Percentiles rank a stretch among this genome's conserved stretches.
Evolutionary conservation across 176 grass and related monocot genomes (phyloP).

Genomic region (Rhipidocladum racemiflorum): DNA sequence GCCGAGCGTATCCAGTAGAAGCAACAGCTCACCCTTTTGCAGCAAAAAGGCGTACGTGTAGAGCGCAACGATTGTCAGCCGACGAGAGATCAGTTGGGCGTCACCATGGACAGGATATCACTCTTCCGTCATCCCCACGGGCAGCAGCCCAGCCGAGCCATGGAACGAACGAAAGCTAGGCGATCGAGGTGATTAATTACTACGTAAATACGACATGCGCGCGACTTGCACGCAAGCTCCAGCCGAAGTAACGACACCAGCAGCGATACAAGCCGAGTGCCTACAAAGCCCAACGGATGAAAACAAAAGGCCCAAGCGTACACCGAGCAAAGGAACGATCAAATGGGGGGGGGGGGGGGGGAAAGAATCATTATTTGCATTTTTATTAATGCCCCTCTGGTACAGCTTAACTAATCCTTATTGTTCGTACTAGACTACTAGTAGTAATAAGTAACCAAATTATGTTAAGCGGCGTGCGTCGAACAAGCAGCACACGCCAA

Average conservation of each 20-base stretch:
- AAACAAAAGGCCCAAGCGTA: conserved; percentile 39
- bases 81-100: conserved; percentile 7
- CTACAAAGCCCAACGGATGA: conserved; percentile 35
- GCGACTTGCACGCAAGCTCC: conserved; percentile 37
- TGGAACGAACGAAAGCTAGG: conserved; percentile 16
- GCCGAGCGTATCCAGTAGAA: conserved; percentile 13
- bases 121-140: background rate
- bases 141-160: background rate
- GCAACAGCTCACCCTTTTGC: conserved; percentile 9
- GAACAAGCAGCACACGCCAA: background rate
- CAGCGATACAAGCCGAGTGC: conserved; percentile 45
- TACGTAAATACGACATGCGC: conserved; percentile 6
- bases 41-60: background rate
- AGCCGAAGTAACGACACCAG: conserved; percentile 39
- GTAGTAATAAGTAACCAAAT: background rate
- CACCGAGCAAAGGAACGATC: conserved; percentile 25
- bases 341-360: background rate
- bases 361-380: conserved; percentile 30
- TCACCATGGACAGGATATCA: background rate
- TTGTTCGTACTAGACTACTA: conserved; percentile 1
- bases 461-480: conserved; percentile 19
- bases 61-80: background rate
- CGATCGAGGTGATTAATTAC: conserved; percentile 4
- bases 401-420: conserved; percentile 26
- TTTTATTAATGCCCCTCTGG: conserved; percentile 34